A percentile compares a stretch with the other conserved stretches of the same genome.
phyloP scores from a whole-genome alignment of 208 protist genomes.

The Leptomonas seymouri region DNA sequence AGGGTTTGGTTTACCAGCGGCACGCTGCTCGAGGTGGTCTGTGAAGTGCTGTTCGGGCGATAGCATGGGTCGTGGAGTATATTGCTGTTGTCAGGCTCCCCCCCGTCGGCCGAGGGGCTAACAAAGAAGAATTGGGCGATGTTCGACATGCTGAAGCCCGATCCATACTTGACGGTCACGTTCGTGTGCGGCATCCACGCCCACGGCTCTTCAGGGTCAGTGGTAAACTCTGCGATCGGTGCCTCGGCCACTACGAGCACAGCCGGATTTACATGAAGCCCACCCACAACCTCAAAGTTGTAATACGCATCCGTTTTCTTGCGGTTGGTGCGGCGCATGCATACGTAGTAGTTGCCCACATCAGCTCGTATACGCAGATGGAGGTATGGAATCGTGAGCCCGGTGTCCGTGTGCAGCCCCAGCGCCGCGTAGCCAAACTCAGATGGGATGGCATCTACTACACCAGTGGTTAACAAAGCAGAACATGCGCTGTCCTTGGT shows the following conservation, averaged over 20 bases:
- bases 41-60: conserved; percentile 44
- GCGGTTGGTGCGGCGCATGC: conserved; percentile 66
- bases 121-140: conserved; percentile 80
- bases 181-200: conserved; percentile 62
- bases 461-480: conserved; percentile 23
- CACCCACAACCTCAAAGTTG: conserved; percentile 73
- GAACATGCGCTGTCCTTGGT: conserved; percentile 43
- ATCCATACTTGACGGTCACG: conserved; percentile 41
- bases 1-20: conserved; percentile 72
- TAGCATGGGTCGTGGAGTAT: conserved; percentile 76
- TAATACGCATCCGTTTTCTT: conserved; percentile 70
- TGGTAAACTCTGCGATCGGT: conserved; percentile 58
- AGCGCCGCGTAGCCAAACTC: conserved; percentile 73
- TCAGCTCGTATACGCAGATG: conserved; percentile 69
- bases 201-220: conserved; percentile 55
- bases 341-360: conserved; percentile 72
- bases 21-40: conserved; percentile 38
- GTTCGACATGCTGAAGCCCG: conserved; percentile 17
- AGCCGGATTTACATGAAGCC: conserved; percentile 35
- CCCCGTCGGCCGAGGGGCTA: conserved; percentile 38
- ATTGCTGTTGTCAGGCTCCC: conserved; percentile 34
- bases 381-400: conserved; percentile 54
- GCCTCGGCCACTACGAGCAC: conserved; percentile 46
- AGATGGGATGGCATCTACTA: conserved; percentile 58
- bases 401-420: conserved; percentile 23